Percentiles rank a stretch among this genome's conserved stretches.
These are phyloP conservation scores for Serendipita sp. DNA, from an alignment of 768 basidiomycete genomes.

Conservation along the genomic window DNA sequence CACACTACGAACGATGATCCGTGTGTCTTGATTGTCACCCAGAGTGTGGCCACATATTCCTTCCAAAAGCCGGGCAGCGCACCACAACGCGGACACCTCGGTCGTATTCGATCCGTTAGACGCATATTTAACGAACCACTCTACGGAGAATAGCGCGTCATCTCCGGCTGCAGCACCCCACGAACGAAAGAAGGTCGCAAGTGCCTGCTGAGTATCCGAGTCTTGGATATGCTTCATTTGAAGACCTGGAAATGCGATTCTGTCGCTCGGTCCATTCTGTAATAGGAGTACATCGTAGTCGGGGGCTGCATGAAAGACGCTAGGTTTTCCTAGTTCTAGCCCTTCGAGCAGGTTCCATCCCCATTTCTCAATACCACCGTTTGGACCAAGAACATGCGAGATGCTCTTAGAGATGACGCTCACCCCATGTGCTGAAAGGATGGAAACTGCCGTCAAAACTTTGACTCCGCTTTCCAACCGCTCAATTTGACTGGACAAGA, in stretches of 20 bases:
- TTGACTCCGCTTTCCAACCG: background rate
- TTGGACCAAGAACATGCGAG: conserved; percentile 57
- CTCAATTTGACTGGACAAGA: conserved; percentile 32
- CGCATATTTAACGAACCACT: conserved; percentile 59
- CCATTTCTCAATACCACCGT: conserved; percentile 82
- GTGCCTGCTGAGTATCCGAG: conserved; percentile 32
- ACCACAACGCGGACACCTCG: conserved; percentile 69
- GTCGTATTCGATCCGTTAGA: conserved; percentile 28
- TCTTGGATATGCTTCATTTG: conserved; percentile 40
- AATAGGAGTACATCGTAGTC: conserved; percentile 34
- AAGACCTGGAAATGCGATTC: conserved; percentile 43
- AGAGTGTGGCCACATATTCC: conserved; percentile 44
- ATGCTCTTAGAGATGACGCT: conserved; percentile 36
- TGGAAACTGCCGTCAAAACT: background rate
- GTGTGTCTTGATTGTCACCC: conserved; percentile 15
- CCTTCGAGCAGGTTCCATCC: conserved; percentile 72
- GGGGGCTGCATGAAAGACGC: conserved; percentile 25
- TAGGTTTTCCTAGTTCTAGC: conserved; percentile 53
- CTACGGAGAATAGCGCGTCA: conserved; percentile 55
- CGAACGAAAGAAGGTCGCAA: conserved; percentile 58
- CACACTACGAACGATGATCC: conserved; percentile 2
- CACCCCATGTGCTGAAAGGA: background rate
- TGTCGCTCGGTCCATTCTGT: conserved; percentile 25
- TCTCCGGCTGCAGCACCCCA: conserved; percentile 58
- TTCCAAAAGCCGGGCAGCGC: conserved; percentile 58